A percentile compares a stretch with the other conserved stretches of the same genome.
Conservation (phyloP, 768 basidiomycete genomes). For the Hypholoma sublateritium region DNA sequence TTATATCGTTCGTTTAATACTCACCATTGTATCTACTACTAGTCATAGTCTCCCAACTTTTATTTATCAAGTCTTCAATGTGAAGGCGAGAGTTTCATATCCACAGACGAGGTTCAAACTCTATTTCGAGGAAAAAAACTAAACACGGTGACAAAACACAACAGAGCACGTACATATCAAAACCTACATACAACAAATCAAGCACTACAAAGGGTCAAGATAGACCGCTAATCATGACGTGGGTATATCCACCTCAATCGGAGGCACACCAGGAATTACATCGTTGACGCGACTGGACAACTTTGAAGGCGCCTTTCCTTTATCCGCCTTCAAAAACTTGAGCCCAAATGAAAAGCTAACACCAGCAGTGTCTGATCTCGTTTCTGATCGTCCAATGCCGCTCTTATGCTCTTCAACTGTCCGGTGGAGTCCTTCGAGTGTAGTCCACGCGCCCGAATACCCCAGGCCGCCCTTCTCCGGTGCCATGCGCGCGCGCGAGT, state of each 20-base stretch:
- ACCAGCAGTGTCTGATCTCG: conserved; percentile 42
- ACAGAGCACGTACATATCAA: background rate
- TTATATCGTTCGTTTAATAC: background rate
- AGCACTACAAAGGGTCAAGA: background rate
- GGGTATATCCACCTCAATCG: conserved; percentile 22
- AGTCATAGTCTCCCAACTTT: too few species aligned
- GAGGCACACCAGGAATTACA: conserved; percentile 20
- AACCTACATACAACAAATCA: background rate
- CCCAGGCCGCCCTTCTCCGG: conserved; percentile 63
- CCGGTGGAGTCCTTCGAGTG: conserved; percentile 56
- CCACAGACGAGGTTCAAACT: too few species aligned
- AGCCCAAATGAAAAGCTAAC: conserved; percentile 41
- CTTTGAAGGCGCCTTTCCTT: background rate
- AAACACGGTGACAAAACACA: background rate
- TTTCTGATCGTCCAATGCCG: conserved; percentile 28
- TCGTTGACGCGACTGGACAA: conserved; percentile 11
- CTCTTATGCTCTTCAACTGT: conserved; percentile 46
- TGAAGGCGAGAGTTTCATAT: too few species aligned
- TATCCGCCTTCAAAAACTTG: conserved; percentile 21
- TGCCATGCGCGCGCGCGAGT: conserved; percentile 58
- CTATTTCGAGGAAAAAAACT: too few species aligned
- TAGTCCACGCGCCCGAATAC: conserved; percentile 58
- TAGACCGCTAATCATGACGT: background rate
- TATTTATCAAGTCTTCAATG: too few species aligned
- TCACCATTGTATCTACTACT: background rate